Base-by-base conservation (phyloP, 2,329 filamentous ascomycete species). In the Stagonosporopsis cucurbitacearum region DNA sequence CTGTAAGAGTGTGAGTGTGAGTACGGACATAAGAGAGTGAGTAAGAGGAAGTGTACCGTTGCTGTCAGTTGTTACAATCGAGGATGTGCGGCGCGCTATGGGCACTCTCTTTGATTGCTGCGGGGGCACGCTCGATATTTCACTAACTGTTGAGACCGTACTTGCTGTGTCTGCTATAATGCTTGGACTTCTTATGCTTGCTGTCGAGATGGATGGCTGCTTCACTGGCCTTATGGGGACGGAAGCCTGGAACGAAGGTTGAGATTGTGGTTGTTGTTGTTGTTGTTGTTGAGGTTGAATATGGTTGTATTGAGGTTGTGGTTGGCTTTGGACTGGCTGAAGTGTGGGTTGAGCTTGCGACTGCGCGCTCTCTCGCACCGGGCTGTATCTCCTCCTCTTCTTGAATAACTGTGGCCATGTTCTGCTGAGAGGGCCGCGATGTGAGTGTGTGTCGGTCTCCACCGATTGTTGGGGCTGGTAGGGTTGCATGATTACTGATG, bases 351-450 rank as follows among this genome's bases (percentile, higher is more conserved):
- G 60, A 13, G 58, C 57, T 17, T 65, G 64, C 43, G 64, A 57
- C 12, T 65, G 65, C 7, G 59, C 66, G 47, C 65, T 68, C 46
- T 71, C 68, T 43, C 67, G 53, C 17, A 67, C 63, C 6, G 68
- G 68, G 56, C 68, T 71, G 54, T 69, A 67, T 65, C 68, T 62
- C 44, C 68, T 64, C 36, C 68, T 66, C 62, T 71, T 71, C 32
- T 71, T 71, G 59, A 71, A 70, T 11, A 71, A 23, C 20, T 71
- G 67, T 15, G 67, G 67, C 68, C 68, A 71, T 47, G 67, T 67
- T 53, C 67, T 65, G 47, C 67, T 69, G 30, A 71, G 49, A 20
- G 68, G 68, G 1, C 68, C 68, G 28, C 66, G 63, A 42, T 68
- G 66, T 9, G 62, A 59, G 52, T 63, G 53, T 33, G 58, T 63